Base-by-base conservation (phyloP, 768 basidiomycete species). In the Phlebiopsis flavidoalba region DNA sequence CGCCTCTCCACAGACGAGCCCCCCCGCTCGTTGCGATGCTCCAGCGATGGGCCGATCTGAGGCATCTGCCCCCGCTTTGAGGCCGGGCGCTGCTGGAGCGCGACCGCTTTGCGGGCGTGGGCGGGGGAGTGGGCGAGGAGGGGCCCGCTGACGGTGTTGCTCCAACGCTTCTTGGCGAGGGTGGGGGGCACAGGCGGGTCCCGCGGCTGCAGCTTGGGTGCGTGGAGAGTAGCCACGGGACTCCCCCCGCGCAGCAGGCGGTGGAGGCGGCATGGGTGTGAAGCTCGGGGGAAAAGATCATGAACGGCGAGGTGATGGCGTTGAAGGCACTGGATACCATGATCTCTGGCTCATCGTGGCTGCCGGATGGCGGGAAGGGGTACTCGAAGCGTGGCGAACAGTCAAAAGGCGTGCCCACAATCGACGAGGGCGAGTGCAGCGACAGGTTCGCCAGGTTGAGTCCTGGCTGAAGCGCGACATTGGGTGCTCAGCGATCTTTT, bases 381-480 rank as follows among this genome's bases (percentile, higher is more conserved):
- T 72, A 72, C 62, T 72, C 71, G 65, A 72, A 72, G 55, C 71
- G 71, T 15, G 71, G 67, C 5, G 69, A 67, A 57, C 63, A 63
- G 51, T 72, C 71, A 60, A 72, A 69, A n/a, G 71, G 71, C 0
- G 71, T 72, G 53, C 71, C 71, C 45, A 72, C 59, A 60, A 72
- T 69, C 49, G 61, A 66, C n/a, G 67, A 69, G 33, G 71, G 71
- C 5, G 71, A 72, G 63, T 72, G 71, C 31, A 72, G 65, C 49
- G 54, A 58, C 54, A 72, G 62, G 57, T 53, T 54, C 22, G 57
- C 45, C 40, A 71, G 64, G 43, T 63, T 62, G 49, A 70, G 45
- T 31, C 58, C 65, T 1, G 69, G 65, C 65, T 65, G 68, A 56
- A 50, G 14, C 45, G 31, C 45, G 31, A 40, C 14, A 45, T 55